Conservation (phyloP, 2,329 filamentous ascomycete genomes). For the Cercospora zeae-maydis region DNA sequence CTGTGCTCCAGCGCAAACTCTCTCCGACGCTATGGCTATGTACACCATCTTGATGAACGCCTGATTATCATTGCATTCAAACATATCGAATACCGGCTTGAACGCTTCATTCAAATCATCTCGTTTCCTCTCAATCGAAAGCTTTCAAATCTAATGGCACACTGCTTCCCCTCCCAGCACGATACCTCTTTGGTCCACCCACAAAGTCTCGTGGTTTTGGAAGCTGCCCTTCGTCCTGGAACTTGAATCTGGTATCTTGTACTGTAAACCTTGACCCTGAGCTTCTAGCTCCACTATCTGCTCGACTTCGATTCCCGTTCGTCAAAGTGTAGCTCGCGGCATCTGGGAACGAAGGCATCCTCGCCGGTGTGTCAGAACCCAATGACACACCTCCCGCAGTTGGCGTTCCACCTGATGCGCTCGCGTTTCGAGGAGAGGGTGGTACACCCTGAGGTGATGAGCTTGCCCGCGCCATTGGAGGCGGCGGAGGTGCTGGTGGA, state of each 20-base stretch:
- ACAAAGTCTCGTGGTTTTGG: conserved; percentile 81
- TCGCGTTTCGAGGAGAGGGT: conserved; percentile 29
- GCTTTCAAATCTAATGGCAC: conserved; percentile 80
- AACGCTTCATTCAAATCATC: conserved; percentile 11
- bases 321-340: conserved; percentile 38
- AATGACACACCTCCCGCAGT: conserved; percentile 29
- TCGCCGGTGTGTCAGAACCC: conserved; percentile 12
- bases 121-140: conserved; percentile 41
- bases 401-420: conserved; percentile 29
- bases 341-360: conserved; percentile 25
- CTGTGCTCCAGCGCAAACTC: neutral
- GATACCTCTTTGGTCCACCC: conserved; percentile 72
- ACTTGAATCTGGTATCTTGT: conserved; percentile 74
- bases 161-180: conserved; percentile 88
- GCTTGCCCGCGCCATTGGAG: conserved; percentile 33
- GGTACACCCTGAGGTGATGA: conserved; percentile 33
- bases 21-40: neutral
- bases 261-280: conserved; percentile 28
- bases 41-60: neutral
- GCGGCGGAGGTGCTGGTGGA: conserved; percentile 42
- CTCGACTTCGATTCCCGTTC: conserved; percentile 36
- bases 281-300: conserved; percentile 23
- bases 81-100: conserved; percentile 7
- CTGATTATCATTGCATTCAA: neutral
- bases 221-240: conserved; percentile 74